Conservation (phyloP, 2,329 filamentous ascomycete genomes). For the Sclerotinia sclerotiorum region DNA sequence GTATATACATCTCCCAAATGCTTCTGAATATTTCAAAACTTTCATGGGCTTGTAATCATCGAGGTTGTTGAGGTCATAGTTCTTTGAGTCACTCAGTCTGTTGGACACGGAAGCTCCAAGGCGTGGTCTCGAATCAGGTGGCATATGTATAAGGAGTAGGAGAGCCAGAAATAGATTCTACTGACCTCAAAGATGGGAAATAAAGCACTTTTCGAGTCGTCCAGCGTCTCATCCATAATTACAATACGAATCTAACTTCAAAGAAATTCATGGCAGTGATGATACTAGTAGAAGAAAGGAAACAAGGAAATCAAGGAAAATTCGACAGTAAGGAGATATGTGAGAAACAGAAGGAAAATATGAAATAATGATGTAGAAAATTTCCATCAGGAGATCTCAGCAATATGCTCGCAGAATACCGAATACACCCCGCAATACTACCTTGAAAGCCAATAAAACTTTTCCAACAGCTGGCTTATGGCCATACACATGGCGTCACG, state of each 20-base stretch:
- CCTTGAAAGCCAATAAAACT: conserved; percentile 27
- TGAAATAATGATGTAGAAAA: conserved; percentile 26
- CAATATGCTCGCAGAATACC: conserved; percentile 20
- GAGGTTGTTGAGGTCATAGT: conserved; percentile 20
- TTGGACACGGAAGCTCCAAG: conserved; percentile 9
- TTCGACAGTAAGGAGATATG: conserved; percentile 8
- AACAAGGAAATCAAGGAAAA: conserved; percentile 29
- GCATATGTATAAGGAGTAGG: conserved; percentile 12
- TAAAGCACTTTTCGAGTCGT: conserved; percentile 35
- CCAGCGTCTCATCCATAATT: conserved; percentile 42
- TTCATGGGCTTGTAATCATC: conserved; percentile 8
- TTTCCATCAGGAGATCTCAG: conserved; percentile 21
- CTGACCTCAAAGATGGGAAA: conserved; percentile 37
- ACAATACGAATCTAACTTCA: conserved; percentile 30
- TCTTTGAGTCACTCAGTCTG: conserved; percentile 13
- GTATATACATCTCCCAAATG: conserved; percentile 17
- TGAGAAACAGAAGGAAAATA: conserved; percentile 21
- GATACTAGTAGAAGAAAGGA: conserved; percentile 32
- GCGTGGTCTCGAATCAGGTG: conserved; percentile 19
- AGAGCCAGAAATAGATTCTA: conserved; percentile 23
- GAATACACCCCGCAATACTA: conserved; percentile 19
- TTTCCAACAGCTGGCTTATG: conserved; percentile 17
- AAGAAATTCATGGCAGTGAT: conserved; percentile 25
- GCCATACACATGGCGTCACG: conserved; percentile 21
- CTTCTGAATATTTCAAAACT: neutral